Base-by-base conservation (phyloP, 1,139 yeast species). In the Arxiozyma bovina region DNA sequence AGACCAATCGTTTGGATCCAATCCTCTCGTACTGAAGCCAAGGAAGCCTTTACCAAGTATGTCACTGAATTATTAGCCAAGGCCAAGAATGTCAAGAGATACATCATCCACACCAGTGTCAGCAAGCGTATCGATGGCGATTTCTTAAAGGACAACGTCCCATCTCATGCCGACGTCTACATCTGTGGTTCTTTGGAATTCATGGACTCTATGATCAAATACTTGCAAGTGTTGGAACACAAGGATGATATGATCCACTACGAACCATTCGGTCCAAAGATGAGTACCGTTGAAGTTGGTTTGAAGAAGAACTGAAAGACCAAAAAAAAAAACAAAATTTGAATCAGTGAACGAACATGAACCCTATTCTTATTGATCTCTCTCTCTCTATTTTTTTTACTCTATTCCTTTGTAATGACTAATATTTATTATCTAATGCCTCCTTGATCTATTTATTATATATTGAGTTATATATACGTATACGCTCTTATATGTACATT, bases 261-360 rank as follows among this genome's bases (percentile, higher is more conserved):
- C 56, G 70, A 66, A 54, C 68, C 68, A 49, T 66, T 66, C 49
- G 70, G 70, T 50, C 69, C 69, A 54, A 67, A 67, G 58, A 67
- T 67, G 70, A 53, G 64, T 21, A 66, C 67, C 20, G 56, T 64
- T 21, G 55, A 58, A 22, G 64, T 59, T 40, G 62, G 55, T 53
- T 45, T 52, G 34, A 52, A 52, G 42, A 48, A 52, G 42, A 22
- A 52, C 3, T 34, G 6, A 34, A n/a, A n/a, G n/a, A 12, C 40
- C 4, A n/a, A 34, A 2, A 12, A 15, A 15, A 34, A 34, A 15
- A 27, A 27, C 8, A 27, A 34, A 8, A 30, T 30, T 30, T 9
- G 3, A 34, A 4, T 34, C 40, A 30, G n/a, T 34, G n/a, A 34
- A 34, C n/a, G 12, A 34, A 34, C n/a, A 34, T 2, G 12, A 34